Evolutionary conservation across 2,329 filamentous ascomycete species (phyloP), one percentile per base, ranked within the genome.

Genomic region (Penicillium corylophilum): DNA sequence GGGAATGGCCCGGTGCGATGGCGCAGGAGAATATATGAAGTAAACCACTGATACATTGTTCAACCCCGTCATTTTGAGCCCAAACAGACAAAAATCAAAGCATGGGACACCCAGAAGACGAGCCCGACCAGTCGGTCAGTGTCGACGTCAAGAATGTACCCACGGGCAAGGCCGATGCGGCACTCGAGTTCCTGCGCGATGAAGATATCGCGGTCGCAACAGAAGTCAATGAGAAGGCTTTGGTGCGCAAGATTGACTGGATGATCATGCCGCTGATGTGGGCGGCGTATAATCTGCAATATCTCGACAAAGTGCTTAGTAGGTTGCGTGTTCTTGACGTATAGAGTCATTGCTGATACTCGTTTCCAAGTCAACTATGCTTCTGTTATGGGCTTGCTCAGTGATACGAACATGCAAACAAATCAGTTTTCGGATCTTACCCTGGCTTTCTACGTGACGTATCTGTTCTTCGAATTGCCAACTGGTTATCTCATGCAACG

Each of bases 361-460:
- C 33, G 39, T 20, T 24, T 24, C n/a, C n/a, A 82, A 20, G 69
- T 72, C 7, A 78, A 79, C 5, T 69, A 77, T 36, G 72, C 83
- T 6, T 79, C 79, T 41, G 81, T 86, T 48, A 87, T 86, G 84
- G 82, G 82, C 13, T 68, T 86, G 13, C 71, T 68, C 10, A 68
- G 75, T 50, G 81, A 84, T 51, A 76, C 82, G 7, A 71, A 77
- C 2, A 74, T 86, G 43, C 63, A 69, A 26, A 79, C 77, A 24
- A 82, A 85, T 55, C 75, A 85, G 35, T 86, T 85, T 65, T 81
- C 80, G 43, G 80, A 83, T 61, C 65, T 82, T 18, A 80, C 82
- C 0, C 81, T 82, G 2, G 79, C 80, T 23, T 79, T 85, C 58
- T 86, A 83, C 54, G 79, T 85, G 31, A 82, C 79, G 4, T 77